Evolutionary conservation across 139 green algal genomes (phyloP).

Genomic region (Eudorina sp.): DNA sequence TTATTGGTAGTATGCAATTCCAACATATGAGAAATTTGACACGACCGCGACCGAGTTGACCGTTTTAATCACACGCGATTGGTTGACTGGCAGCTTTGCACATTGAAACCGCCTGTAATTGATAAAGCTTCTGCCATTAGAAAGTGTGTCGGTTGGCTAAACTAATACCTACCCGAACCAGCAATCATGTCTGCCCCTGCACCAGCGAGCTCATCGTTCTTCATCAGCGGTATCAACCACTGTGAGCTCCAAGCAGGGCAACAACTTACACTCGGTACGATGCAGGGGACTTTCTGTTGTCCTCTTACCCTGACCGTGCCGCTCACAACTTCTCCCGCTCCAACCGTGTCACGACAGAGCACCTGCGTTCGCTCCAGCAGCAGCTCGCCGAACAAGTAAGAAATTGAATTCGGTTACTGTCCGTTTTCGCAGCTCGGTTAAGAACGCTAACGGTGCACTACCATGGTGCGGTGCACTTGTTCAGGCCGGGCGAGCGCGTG

Average conservation of each 20-base stretch:
- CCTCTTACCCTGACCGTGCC: not conserved
- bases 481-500: not conserved
- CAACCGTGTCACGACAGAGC: constrained; percentile 16
- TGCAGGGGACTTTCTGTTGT: not conserved
- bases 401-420: not conserved
- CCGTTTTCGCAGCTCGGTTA: not conserved
- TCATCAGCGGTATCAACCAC: constrained; percentile 25
- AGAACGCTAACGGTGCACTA: not conserved
- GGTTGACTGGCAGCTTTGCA: too few species aligned
- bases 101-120: too few species aligned
- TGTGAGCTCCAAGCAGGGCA: not conserved
- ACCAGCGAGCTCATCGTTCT: not conserved
- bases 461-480: not conserved
- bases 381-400: not conserved
- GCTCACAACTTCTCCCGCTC: not conserved
- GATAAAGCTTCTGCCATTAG: not conserved
- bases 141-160: not conserved
- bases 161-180: constrained; percentile 3
- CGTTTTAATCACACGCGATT: too few species aligned
- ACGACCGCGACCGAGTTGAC: too few species aligned
- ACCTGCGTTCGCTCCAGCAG: constrained; percentile 25
- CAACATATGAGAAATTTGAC: too few species aligned
- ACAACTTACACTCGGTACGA: constrained; percentile 15
- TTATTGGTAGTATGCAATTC: too few species aligned
- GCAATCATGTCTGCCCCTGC: constrained; percentile 4